Conservation (phyloP, 1,139 yeast genomes). For the Magnusiomyces paraingens region DNA sequence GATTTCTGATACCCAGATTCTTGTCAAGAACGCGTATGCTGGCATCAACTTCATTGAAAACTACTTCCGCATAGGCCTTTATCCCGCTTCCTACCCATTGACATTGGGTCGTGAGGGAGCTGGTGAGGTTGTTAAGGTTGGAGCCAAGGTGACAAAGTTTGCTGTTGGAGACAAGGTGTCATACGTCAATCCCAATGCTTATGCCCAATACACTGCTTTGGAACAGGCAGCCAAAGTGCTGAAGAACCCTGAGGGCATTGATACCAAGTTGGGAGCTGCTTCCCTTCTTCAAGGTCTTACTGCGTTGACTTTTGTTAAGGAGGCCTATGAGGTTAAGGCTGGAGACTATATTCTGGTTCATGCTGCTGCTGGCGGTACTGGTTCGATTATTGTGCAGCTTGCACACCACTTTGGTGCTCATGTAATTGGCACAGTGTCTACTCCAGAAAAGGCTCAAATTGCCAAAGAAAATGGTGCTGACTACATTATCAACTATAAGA, state of each 20-base stretch:
- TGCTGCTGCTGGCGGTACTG: slow-evolving; percentile 97
- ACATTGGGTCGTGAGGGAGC: slow-evolving; percentile 80
- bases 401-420: slow-evolving; percentile 58
- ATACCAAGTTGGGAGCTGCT: slow-evolving; percentile 54
- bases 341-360: slow-evolving; percentile 70
- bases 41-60: slow-evolving; percentile 82
- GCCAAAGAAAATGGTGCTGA: slow-evolving; percentile 75
- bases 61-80: slow-evolving; percentile 73
- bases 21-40: slow-evolving; percentile 63
- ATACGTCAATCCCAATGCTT: slow-evolving; percentile 45
- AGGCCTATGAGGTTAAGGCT: slow-evolving; percentile 57
- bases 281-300: slow-evolving; percentile 68
- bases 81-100: slow-evolving; percentile 54
- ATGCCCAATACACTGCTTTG: slow-evolving; percentile 65
- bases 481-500: slow-evolving; percentile 54
- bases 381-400: slow-evolving; percentile 61
- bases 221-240: slow-evolving; percentile 29
- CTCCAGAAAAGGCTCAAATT: slow-evolving; percentile 43
- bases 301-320: slow-evolving; percentile 61
- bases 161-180: slow-evolving; percentile 70
- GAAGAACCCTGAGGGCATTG: slow-evolving; percentile 44
- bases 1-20: slow-evolving; percentile 48
- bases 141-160: slow-evolving; percentile 49
- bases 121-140: slow-evolving; percentile 67
- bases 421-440: slow-evolving; percentile 79